Evolutionary conservation across 2,329 filamentous ascomycete genomes (phyloP), one percentile per base, ranked within the genome.

Genomic region (Alternaria alternata): DNA sequence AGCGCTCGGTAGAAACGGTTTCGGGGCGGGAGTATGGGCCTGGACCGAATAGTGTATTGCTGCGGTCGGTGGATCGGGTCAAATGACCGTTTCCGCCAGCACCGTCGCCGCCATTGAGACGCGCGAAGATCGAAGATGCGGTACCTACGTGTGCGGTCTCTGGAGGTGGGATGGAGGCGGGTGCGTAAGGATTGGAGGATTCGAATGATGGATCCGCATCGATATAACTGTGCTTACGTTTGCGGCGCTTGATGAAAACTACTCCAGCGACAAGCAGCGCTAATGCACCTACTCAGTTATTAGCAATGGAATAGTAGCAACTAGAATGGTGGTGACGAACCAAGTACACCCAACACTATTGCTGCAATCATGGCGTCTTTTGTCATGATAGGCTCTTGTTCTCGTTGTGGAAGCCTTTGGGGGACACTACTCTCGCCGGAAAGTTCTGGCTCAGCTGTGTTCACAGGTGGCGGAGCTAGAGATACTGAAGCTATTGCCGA

Each of bases 301-400:
- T 34, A 64, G 48, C 8, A 18, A 41, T 1, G 34, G 26, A 5
- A 11, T 20, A 4, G 2, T n/a, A 12, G 24, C 3, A 16, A 32
- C 6, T 6, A 11, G 1, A 3, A 24, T 48, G 24, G 18, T 12
- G 16, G 22, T 28, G 38, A 66, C 61, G 6, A 51, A 76, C 75
- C 74, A n/a, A 77, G 61, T 20, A 77, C 64, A 18, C 71, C 66
- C 4, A 75, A 47, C 4, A 75, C 72, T 14, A 75, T 73, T n/a
- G 75, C 65, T 26, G 75, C 73, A 18, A 69, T 69, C 61, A 73
- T 70, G 9, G 70, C 74, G 24, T 69, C 70, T 43, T 69, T 73
- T 28, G 68, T 70, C 59, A 77, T 72, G 24, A 62, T 57, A 3
- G 64, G 54, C 55, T 63, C 59, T 22, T 63, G 43, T 22, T 57